Evolutionary conservation across 257 asterid genomes (phyloP).

Genomic region (Mitragyna speciosa): DNA sequence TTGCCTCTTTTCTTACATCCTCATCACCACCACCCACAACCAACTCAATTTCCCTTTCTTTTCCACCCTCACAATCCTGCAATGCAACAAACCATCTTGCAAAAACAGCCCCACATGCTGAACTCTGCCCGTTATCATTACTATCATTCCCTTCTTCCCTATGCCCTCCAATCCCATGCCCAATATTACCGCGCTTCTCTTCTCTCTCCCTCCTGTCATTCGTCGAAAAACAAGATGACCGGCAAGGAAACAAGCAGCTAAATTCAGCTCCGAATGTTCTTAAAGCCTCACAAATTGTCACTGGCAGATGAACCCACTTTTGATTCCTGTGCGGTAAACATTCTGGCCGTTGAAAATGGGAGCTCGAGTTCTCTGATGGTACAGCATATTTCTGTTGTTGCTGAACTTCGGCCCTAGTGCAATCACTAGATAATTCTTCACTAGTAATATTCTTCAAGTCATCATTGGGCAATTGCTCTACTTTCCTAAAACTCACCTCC

Average conservation of each 20-base stretch:
- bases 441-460: constrained; percentile 17
- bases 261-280: constrained; percentile 67
- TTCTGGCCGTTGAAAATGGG: constrained; percentile 51
- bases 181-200: constrained; percentile 29
- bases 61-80: constrained; percentile 66
- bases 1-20: constrained; percentile 21
- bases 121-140: constrained; percentile 25
- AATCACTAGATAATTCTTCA: constrained; percentile 18
- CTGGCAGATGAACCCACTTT: constrained; percentile 88
- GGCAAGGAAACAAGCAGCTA: constrained; percentile 82
- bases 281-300: constrained; percentile 83
- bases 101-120: constrained; percentile 68
- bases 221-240: constrained; percentile 59
- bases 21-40: constrained; percentile 78
- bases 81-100: constrained; percentile 79
- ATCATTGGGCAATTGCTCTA: constrained; percentile 32
- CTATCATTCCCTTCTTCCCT: constrained; percentile 17
- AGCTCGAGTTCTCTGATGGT: constrained; percentile 26
- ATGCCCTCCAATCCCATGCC: constrained; percentile 2
- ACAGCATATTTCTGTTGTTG: constrained; percentile 23
- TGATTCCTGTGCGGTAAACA: constrained; percentile 65
- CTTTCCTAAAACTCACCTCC: constrained; percentile 60
- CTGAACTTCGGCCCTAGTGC: neutral
- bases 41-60: constrained; percentile 75
- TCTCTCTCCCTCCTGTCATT: constrained; percentile 40